phyloP scores from a whole-genome alignment of 2,329 filamentous ascomycete genomes.

The Fusarium gaditjirri region DNA sequence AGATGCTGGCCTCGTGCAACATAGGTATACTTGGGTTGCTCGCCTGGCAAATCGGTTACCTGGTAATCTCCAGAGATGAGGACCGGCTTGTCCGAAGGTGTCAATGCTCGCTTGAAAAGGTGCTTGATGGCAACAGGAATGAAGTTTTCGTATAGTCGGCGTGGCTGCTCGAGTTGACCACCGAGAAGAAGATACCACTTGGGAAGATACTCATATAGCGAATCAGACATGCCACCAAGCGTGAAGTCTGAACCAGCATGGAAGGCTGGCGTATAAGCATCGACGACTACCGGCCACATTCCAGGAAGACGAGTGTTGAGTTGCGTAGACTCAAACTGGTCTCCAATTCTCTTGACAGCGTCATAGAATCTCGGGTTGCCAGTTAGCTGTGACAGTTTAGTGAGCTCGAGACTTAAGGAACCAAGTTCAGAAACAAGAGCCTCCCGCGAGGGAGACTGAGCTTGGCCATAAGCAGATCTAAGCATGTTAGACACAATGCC shows the following conservation, averaged over 20 bases:
- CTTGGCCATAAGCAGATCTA: constrained; percentile 40
- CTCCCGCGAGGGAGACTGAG: constrained; percentile 37
- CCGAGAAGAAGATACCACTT: constrained; percentile 74
- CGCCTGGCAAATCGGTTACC: constrained; percentile 39
- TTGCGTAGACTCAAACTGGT: constrained; percentile 65
- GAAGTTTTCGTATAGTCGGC: constrained; percentile 51
- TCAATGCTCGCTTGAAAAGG: constrained; percentile 75
- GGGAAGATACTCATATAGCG: constrained; percentile 73
- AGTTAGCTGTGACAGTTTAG: constrained; percentile 71
- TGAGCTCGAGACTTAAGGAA: constrained; percentile 70
- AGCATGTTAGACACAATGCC: constrained; percentile 14
- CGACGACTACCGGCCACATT: constrained; percentile 69
- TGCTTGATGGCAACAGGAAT: constrained; percentile 61
- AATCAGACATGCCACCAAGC: constrained; percentile 67
- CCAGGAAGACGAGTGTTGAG: constrained; percentile 66
- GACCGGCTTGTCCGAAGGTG: constrained; percentile 66
- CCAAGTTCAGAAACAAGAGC: constrained; percentile 52
- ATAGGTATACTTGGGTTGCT: constrained; percentile 44
- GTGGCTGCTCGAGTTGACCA: constrained; percentile 55
- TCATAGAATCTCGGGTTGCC: constrained; percentile 70
- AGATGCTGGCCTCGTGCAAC: constrained; percentile 64
- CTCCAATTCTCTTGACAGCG: constrained; percentile 66
- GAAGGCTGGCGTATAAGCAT: constrained; percentile 48
- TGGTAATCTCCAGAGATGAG: constrained; percentile 68
- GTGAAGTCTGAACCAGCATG: constrained; percentile 59